Evolutionary conservation across 164 flowering plant genomes (phyloP).

Genomic region (grape (Vitis vinifera)): ASM3070453v1 NC_081821.1:5546501-5547000

Average conservation of each 20-base stretch:
- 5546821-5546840: background rate
- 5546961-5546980: constrained; percentile 34
- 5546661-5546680: constrained; percentile 17
- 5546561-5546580: constrained; percentile 3
- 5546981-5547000: constrained; percentile 24
- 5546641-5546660: constrained; percentile 28
- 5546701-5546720: constrained; percentile 40
- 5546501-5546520: constrained; percentile 24
- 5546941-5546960: constrained; percentile 10
- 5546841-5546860: constrained; percentile 9
- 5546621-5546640: constrained; percentile 13
- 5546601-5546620: constrained; percentile 12
- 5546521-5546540: constrained; percentile 22
- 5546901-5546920: constrained; percentile 6
- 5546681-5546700: constrained; percentile 38
- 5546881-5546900: constrained; percentile 20
- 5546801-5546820: constrained; percentile 1
- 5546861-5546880: constrained; percentile 21
- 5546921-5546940: constrained; percentile 17
- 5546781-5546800: constrained; percentile 15
- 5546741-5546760: constrained; percentile 44
- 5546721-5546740: constrained; percentile 25
- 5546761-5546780: constrained; percentile 16
- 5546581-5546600: background rate
- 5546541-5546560: constrained; percentile 31